Evolutionary conservation across 2,329 filamentous ascomycete species (phyloP).

Genomic region (Aureobasidium melanogenum): DNA sequence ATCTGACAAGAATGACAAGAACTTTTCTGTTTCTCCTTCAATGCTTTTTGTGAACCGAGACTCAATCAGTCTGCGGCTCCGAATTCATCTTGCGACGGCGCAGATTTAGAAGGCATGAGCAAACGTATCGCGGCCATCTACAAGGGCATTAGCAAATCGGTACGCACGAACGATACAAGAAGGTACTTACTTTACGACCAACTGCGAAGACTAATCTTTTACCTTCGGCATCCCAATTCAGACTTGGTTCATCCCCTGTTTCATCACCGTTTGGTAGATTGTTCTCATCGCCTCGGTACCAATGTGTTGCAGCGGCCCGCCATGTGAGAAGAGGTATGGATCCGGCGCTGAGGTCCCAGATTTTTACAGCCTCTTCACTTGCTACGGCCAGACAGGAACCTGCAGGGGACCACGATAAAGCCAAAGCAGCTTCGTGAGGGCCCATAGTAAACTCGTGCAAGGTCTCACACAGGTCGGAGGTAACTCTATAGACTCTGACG

Average conservation of each 20-base stretch:
- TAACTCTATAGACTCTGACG: slow-evolving; percentile 32
- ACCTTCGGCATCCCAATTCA: slow-evolving; percentile 47
- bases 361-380: slow-evolving; percentile 33
- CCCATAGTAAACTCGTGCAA: slow-evolving; percentile 18
- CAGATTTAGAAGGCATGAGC: not conserved
- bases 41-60: not conserved
- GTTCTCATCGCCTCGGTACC: slow-evolving; percentile 16
- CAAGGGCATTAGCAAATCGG: not conserved
- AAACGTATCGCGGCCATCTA: slow-evolving; percentile 13
- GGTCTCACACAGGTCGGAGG: slow-evolving; percentile 12
- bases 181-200: slow-evolving; percentile 18
- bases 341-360: slow-evolving; percentile 30
- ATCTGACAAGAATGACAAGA: not conserved
- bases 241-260: slow-evolving; percentile 23
- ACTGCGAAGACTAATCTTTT: slow-evolving; percentile 44
- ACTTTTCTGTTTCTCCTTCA: not conserved
- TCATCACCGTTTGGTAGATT: slow-evolving; percentile 13
- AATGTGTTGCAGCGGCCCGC: slow-evolving; percentile 18
- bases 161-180: not conserved
- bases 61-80: not conserved
- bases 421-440: slow-evolving; percentile 25
- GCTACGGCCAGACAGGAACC: slow-evolving; percentile 35
- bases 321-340: slow-evolving; percentile 20
- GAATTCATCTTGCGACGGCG: not conserved
- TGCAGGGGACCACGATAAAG: slow-evolving; percentile 37